These are phyloP conservation scores for Aspergillus pseudonomiae DNA, from an alignment of 2,329 filamentous ascomycete genomes.

Conservation along the genomic window DNA sequence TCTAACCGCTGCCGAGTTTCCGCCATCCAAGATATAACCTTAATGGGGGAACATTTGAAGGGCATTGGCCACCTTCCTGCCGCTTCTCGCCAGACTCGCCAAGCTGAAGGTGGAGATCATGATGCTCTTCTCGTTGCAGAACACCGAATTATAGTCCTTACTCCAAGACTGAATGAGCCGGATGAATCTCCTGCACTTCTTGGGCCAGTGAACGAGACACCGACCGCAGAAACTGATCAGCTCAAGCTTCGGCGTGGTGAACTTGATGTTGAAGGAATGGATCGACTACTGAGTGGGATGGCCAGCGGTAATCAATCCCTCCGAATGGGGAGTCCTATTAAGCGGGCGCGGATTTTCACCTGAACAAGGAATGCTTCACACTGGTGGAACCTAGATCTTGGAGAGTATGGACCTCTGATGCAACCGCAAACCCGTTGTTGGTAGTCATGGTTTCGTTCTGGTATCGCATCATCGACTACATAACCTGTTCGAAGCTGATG, in stretches of 20 bases:
- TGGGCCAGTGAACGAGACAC: constrained; percentile 20
- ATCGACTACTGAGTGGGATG: constrained; percentile 50
- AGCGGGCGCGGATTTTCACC: constrained; percentile 40
- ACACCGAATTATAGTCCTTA: constrained; percentile 43
- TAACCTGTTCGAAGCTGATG: background rate
- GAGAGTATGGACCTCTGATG: background rate
- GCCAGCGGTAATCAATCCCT: constrained; percentile 32
- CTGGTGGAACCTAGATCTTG: background rate
- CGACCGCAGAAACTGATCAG: constrained; percentile 40
- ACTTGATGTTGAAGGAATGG: constrained; percentile 53
- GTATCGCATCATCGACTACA: background rate
- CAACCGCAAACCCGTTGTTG: background rate
- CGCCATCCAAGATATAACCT: constrained; percentile 40
- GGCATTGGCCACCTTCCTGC: constrained; percentile 42
- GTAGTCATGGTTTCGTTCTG: background rate
- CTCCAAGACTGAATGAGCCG: constrained; percentile 33
- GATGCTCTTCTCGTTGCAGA: constrained; percentile 47
- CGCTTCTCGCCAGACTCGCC: constrained; percentile 26
- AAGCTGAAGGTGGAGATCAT: constrained; percentile 28
- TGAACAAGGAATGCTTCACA: constrained; percentile 18
- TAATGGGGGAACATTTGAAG: constrained; percentile 46
- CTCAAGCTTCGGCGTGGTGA: constrained; percentile 46
- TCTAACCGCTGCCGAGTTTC: constrained; percentile 43
- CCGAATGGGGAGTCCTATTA: constrained; percentile 40
- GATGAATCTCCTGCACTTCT: constrained; percentile 19